Evolutionary conservation across 768 basidiomycete genomes (phyloP), one percentile per base, ranked within the genome.

Genomic region (Tricholoma sp.): DNA sequence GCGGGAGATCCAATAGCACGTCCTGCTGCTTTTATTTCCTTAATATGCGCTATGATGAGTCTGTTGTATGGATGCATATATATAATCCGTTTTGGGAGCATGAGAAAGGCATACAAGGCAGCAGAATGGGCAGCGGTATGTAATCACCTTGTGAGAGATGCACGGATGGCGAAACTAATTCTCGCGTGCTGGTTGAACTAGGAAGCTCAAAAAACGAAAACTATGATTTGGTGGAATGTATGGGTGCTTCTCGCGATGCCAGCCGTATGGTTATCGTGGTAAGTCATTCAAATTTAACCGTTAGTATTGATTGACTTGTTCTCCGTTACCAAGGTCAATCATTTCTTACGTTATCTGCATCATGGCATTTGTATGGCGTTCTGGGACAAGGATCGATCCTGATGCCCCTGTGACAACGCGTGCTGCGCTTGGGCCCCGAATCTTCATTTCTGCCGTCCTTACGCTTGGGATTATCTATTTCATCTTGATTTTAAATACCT

Each of bases 21-120:
- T 41, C 84, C 81, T 2, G 72, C 79, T 0, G 84, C 86, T 0
- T 70, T 89, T 4, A 64, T 86, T n/a, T 86, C 86, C 4, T 70
- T 90, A 18, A 73, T 83, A 0, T 87, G 80, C 35, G 83, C 85
- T 1, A 63, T 89, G 58, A 83, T 89, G 81, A 88, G 86, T 61
- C 71, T 90, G 19, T 79, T 79, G 2, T 91, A 83, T 64, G 89
- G 89, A 0, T 88, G 88, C 61, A 76, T 87, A 55, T 90, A 86
- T 68, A 89, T 86, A 14, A 74, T 90, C 14, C 74, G 85, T 24
- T 90, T 90, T 57, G 80, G 81, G 12, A 83, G 79, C 0, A 90
- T 91, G 88, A 77, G 80, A 43, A 86, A 77, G 59, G 86, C 88
- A 83, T 75, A 82, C 62, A 81, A 82, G 57, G 88, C 88, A 1